Evolutionary conservation across 768 basidiomycete species (phyloP).

Genomic region (Amanita pseudoporphyria): DNA sequence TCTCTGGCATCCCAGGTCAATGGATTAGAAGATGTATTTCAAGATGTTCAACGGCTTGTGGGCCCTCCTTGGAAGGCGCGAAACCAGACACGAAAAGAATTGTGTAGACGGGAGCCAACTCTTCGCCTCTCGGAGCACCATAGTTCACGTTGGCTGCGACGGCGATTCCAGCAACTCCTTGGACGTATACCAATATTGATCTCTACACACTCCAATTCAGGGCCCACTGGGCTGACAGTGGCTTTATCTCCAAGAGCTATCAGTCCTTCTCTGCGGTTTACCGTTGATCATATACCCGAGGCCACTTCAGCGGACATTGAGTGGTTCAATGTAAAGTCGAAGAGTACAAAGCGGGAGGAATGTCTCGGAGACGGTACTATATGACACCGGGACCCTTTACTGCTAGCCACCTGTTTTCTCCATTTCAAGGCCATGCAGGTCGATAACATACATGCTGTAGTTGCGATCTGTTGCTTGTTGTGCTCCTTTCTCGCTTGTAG

Average conservation of each 20-base stretch:
- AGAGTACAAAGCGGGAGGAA: not conserved
- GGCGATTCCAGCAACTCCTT: conserved; percentile 53
- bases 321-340: conserved; percentile 22
- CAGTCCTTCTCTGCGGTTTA: conserved; percentile 14
- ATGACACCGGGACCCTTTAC: conserved; percentile 8
- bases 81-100: not conserved
- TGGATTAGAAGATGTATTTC: not conserved
- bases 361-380: not conserved
- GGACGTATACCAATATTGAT: conserved; percentile 47
- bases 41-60: not conserved
- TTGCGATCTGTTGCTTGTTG: conserved; percentile 54
- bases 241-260: conserved; percentile 22
- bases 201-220: conserved; percentile 16
- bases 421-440: conserved; percentile 75
- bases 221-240: conserved; percentile 18
- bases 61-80: not conserved
- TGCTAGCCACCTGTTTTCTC: conserved; percentile 27
- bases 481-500: conserved; percentile 38
- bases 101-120: not conserved
- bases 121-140: conserved; percentile 12
- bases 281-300: conserved; percentile 18
- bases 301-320: conserved; percentile 21
- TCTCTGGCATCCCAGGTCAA: no score
- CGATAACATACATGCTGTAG: conserved; percentile 85
- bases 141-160: conserved; percentile 39